These are phyloP conservation scores for Ophiocordyceps australis DNA, from an alignment of 2,329 filamentous ascomycete species.

Conservation along the genomic window DNA sequence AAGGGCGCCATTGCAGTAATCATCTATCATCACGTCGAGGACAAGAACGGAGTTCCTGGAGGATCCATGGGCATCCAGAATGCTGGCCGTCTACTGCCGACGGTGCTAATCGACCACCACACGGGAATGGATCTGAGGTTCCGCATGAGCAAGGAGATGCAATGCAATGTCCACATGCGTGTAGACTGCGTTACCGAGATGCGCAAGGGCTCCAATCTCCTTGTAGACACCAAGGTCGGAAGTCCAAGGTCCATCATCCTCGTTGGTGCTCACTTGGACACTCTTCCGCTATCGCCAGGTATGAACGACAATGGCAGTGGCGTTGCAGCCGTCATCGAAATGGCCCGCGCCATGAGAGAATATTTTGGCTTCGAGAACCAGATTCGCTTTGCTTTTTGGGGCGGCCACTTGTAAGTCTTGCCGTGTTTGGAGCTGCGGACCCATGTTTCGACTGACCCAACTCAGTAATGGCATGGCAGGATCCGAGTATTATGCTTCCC, in stretches of 20 bases:
- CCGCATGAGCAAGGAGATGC: slow-evolving; percentile 10
- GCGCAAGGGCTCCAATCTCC: slow-evolving; percentile 18
- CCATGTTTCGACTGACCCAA: background rate
- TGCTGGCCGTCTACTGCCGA: slow-evolving; percentile 12
- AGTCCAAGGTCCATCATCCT: slow-evolving; percentile 19
- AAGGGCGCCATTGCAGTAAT: slow-evolving; percentile 25
- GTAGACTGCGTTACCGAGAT: slow-evolving; percentile 15
- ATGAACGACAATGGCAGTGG: slow-evolving; percentile 21
- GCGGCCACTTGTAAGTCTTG: slow-evolving; percentile 13
- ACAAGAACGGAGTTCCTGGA: slow-evolving; percentile 37
- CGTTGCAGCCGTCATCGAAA: slow-evolving; percentile 14
- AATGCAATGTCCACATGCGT: slow-evolving; percentile 10
- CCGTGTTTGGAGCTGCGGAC: background rate
- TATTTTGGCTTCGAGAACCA: slow-evolving; percentile 17
- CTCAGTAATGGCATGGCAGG: slow-evolving; percentile 19
- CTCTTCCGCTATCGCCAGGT: slow-evolving; percentile 15
- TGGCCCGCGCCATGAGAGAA: slow-evolving; percentile 13
- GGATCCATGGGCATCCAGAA: slow-evolving; percentile 22
- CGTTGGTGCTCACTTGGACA: slow-evolving; percentile 20
- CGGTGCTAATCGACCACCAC: slow-evolving; percentile 12
- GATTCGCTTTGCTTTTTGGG: slow-evolving; percentile 20
- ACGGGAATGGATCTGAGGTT: slow-evolving; percentile 13
- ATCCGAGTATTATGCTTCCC: slow-evolving; percentile 19
- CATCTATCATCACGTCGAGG: no score
- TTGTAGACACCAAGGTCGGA: slow-evolving; percentile 18